phyloP scores from a whole-genome alignment of 305 asterid species.

The Euphrasia arctica region DNA sequence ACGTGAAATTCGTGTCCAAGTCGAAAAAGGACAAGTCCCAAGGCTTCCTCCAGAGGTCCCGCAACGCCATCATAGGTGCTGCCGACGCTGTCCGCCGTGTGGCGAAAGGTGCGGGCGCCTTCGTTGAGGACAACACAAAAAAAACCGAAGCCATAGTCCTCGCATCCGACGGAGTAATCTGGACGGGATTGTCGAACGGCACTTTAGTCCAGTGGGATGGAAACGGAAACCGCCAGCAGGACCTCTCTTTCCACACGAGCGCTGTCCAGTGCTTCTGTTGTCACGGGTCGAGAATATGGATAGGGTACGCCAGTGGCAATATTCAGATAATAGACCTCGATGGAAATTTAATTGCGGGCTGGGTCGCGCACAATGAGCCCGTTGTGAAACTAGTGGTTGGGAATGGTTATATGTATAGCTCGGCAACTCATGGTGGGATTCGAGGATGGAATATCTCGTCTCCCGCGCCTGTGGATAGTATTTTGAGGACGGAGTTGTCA shows the following conservation, averaged over 20 bases:
- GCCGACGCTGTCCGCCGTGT: constrained; percentile 97
- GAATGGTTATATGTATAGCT: constrained; percentile 53
- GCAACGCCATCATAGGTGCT: constrained; percentile 90
- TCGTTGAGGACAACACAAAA: constrained; percentile 65
- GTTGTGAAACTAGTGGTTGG: constrained; percentile 57
- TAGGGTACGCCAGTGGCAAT: constrained; percentile 74
- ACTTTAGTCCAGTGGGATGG: constrained; percentile 86
- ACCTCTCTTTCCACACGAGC: constrained; percentile 59
- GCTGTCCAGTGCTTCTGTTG: constrained; percentile 54
- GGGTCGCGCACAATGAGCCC: constrained; percentile 90
- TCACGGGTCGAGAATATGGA: constrained; percentile 73
- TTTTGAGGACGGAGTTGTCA: constrained; percentile 55
- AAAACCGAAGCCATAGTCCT: constrained; percentile 67
- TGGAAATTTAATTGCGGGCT: constrained; percentile 61
- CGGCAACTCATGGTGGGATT: constrained; percentile 93
- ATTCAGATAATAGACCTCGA: constrained; percentile 76
- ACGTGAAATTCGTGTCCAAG: constrained; percentile 56
- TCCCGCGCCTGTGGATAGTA: constrained; percentile 71
- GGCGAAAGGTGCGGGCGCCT: constrained; percentile 83
- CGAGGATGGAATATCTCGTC: constrained; percentile 89
- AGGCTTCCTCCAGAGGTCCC: constrained; percentile 82
- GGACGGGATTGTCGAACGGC: constrained; percentile 90
- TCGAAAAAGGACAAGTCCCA: constrained; percentile 78
- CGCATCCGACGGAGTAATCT: constrained; percentile 71
- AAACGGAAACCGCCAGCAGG: constrained; percentile 77